Evolutionary conservation across 164 flowering plant species (phyloP), one percentile per base, ranked within the genome.

Genomic region (Tetrastigma voinierianum): DNA sequence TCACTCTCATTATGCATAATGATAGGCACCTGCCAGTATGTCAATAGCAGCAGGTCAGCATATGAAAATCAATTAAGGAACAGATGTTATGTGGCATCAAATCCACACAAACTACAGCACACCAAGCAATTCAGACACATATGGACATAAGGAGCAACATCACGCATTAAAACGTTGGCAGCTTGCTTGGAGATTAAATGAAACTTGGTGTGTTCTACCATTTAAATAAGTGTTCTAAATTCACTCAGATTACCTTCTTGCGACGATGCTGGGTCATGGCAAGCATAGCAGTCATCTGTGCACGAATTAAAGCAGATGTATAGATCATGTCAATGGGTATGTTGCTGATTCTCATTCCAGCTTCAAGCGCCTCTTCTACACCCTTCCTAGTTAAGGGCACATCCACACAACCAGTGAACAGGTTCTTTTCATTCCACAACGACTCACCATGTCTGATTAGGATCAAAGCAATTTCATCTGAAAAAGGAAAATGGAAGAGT

Each of bases 271-370:
- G 94, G 59, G 94, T 95, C 97, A 95, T 95, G 70, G 99, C 97
- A 80, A 92, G 96, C 99, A 95, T 95, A 46, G 98, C 97, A 56
- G 99, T 95, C 98, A 95, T 95, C 77, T 95, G 97, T 1, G 98
- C 96, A 71, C 99, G 99, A 64, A 95, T 92, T 59, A 95, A 69
- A 11, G 94, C 78, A 48, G 99, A 95, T 12, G 99, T 95, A 67
- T 75, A 92, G 48, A 95, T 95, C 84, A 88, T 76, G 78, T 95
- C 99, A 32, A 95, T 85, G 44, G 99, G 99, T 74, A 95, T 90
- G 70, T 89, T 89, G 84, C 97, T 87, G 67, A 95, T 92, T 82
- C 91, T 87, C 78, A 85, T 90, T 21, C 99, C 99, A 74, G 97
- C 99, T 80, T 89, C 98, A 73, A 90, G 83, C 54, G 99, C 98